Percentiles rank a stretch among this genome's conserved stretches.
Conservation (phyloP, 176 grass and related monocot genomes). For the Musa troglodytarum region DNA sequence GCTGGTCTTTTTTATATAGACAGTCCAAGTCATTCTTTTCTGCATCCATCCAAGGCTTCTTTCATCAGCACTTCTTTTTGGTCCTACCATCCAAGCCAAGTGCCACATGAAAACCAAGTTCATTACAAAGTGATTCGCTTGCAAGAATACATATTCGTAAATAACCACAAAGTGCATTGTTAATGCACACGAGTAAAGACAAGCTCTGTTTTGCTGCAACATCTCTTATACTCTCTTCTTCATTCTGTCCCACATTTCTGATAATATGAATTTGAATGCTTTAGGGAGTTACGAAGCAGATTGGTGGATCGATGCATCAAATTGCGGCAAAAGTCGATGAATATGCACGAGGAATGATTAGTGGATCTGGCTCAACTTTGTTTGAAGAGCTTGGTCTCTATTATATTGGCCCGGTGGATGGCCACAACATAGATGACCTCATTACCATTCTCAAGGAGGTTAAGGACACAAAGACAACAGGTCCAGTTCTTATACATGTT, state of each 20-base stretch:
- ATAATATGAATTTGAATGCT: not conserved
- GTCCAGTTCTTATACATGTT: conserved; percentile 94
- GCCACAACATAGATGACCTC: conserved; percentile 93
- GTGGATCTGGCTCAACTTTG: conserved; percentile 64
- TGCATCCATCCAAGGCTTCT: too few relatives aligned
- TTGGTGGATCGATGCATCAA: conserved; percentile 90
- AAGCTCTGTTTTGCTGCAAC: too few relatives aligned
- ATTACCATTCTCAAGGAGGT: conserved; percentile 79
- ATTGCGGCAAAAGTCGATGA: conserved; percentile 94
- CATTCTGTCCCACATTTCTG: not conserved
- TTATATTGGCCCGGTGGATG: conserved; percentile 92
- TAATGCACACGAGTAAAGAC: too few relatives aligned
- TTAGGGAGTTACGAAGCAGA: conserved; percentile 87
- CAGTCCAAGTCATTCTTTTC: too few relatives aligned
- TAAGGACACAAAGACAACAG: conserved; percentile 74
- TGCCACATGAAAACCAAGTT: too few relatives aligned
- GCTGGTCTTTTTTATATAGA: too few relatives aligned
- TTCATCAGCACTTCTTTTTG: too few relatives aligned
- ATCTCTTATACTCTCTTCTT: not conserved
- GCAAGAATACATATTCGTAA: too few relatives aligned
- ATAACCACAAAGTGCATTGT: too few relatives aligned
- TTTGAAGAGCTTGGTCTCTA: conserved; percentile 99
- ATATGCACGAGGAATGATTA: conserved; percentile 98
- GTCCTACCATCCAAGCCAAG: too few relatives aligned
- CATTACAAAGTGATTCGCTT: too few relatives aligned